A percentile compares a stretch with the other conserved stretches of the same genome.
Conservation (phyloP, 1,284 basidiomycete species). For the Cerrena zonata region DNA sequence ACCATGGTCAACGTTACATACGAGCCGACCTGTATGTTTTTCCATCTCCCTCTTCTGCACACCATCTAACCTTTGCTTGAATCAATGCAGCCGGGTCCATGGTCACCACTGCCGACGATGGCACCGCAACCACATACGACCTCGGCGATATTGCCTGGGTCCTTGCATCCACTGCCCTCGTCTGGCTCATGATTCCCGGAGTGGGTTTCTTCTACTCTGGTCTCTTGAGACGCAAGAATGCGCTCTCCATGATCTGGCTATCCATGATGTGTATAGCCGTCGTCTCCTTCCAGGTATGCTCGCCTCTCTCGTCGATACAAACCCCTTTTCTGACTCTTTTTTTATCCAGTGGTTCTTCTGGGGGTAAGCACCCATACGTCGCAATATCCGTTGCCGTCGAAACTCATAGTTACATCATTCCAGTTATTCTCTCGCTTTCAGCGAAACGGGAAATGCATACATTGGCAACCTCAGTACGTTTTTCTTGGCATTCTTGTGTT, state of each 20-base stretch:
- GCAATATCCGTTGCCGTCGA: neutral
- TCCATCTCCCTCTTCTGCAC: slow-evolving; percentile 7
- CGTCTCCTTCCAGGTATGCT: slow-evolving; percentile 41
- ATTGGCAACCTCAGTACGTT: slow-evolving; percentile 35
- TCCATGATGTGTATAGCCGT: slow-evolving; percentile 68
- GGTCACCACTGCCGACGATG: slow-evolving; percentile 34
- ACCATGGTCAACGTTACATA: slow-evolving; percentile 51
- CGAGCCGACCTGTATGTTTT: slow-evolving; percentile 44
- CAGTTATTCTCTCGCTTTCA: slow-evolving; percentile 42
- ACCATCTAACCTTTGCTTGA: slow-evolving; percentile 5
- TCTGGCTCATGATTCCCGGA: slow-evolving; percentile 91
- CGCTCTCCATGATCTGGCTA: slow-evolving; percentile 86
- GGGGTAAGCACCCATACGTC: slow-evolving; percentile 24
- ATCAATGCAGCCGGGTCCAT: slow-evolving; percentile 24
- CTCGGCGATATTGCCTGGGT: slow-evolving; percentile 80
- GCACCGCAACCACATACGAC: slow-evolving; percentile 48
- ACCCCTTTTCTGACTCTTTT: slow-evolving; percentile 9
- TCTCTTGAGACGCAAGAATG: slow-evolving; percentile 80
- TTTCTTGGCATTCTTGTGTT: neutral
- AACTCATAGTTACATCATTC: neutral
- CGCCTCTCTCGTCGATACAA: slow-evolving; percentile 17
- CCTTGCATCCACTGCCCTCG: slow-evolving; percentile 64
- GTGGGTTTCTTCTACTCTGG: slow-evolving; percentile 90
- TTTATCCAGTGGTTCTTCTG: slow-evolving; percentile 42
- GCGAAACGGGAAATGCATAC: slow-evolving; percentile 40